phyloP scores from a whole-genome alignment of 352 stramenopile species.

The Phytophthora hibernalis region DNA sequence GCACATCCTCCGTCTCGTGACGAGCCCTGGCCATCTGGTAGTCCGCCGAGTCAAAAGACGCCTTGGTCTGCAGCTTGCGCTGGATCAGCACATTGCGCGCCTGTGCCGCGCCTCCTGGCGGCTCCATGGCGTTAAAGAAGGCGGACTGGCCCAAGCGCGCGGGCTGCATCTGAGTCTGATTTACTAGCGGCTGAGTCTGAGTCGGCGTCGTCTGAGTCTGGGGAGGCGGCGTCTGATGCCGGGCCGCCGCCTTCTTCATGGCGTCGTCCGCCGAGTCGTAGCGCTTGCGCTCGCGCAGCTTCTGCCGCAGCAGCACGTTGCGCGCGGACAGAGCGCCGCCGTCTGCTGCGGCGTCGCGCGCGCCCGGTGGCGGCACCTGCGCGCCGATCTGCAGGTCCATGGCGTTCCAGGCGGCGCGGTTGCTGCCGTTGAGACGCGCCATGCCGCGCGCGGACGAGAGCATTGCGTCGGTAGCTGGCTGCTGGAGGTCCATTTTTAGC shows the following conservation, averaged over 20 bases:
- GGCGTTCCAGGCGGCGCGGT: conserved; percentile 49
- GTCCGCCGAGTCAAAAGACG: conserved; percentile 80
- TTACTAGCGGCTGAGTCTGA: background rate
- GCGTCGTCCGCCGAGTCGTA: conserved; percentile 89
- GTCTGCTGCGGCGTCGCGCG: conserved; percentile 27
- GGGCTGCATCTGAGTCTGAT: background rate
- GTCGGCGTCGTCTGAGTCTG: background rate
- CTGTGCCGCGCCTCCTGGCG: conserved; percentile 44
- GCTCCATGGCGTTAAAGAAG: conserved; percentile 39
- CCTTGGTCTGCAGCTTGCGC: conserved; percentile 74
- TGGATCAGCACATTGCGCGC: conserved; percentile 76
- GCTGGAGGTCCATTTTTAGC: conserved; percentile 34
- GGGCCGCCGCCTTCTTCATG: conserved; percentile 62
- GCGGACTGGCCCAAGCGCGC: conserved; percentile 52
- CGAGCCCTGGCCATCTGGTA: conserved; percentile 64
- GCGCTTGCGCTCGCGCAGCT: conserved; percentile 77
- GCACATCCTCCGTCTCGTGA: conserved; percentile 29
- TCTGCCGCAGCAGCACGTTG: conserved; percentile 81
- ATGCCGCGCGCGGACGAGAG: conserved; percentile 35
- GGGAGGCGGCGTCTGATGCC: conserved; percentile 18
- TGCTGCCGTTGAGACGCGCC: conserved; percentile 43
- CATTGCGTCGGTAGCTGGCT: conserved; percentile 17
- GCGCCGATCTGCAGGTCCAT: conserved; percentile 57
- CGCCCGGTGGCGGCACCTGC: conserved; percentile 27
- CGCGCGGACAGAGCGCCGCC: conserved; percentile 68